Percentiles rank a stretch among this genome's conserved stretches.
These are phyloP conservation scores for Yarrowia divulgata DNA, from an alignment of 805 yeast genomes.

Conservation along the genomic window DNA sequence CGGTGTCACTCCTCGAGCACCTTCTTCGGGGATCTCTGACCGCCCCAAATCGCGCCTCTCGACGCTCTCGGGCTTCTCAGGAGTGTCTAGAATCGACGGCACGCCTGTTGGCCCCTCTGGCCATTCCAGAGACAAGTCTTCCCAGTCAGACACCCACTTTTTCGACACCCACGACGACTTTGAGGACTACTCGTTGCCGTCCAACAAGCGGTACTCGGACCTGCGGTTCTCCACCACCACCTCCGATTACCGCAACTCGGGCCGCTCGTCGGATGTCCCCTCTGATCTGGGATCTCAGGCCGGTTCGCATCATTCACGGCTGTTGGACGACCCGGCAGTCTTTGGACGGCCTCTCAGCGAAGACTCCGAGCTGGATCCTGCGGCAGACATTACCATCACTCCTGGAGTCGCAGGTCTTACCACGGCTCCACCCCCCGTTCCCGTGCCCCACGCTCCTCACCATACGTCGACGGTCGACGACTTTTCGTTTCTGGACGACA, in stretches of 20 bases:
- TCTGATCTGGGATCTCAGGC: constrained; percentile 19
- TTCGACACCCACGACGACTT: constrained; percentile 20
- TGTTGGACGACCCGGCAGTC: constrained; percentile 23
- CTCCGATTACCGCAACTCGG: background rate
- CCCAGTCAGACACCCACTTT: background rate
- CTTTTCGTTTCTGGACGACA: constrained; percentile 9
- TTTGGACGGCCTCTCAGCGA: constrained; percentile 17
- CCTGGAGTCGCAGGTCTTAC: background rate
- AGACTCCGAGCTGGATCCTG: background rate
- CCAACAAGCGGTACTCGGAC: constrained; percentile 27
- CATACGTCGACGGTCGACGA: constrained; percentile 4
- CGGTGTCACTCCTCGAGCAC: background rate
- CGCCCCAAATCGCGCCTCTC: constrained; percentile 15
- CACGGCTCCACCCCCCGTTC: constrained; percentile 2
- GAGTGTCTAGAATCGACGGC: constrained; percentile 15
- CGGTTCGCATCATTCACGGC: constrained; percentile 16
- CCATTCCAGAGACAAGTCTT: background rate
- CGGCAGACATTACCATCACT: constrained; percentile 5
- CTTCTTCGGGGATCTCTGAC: background rate
- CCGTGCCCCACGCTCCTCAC: constrained; percentile 19
- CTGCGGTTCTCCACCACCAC: constrained; percentile 7
- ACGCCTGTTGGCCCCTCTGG: constrained; percentile 21
- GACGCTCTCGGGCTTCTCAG: constrained; percentile 3
- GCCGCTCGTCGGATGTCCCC: constrained; percentile 7
- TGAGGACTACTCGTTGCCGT: constrained; percentile 15